Conservation (phyloP, 495 filamentous ascomycete genomes). For the Neurospora sp. region DNA sequence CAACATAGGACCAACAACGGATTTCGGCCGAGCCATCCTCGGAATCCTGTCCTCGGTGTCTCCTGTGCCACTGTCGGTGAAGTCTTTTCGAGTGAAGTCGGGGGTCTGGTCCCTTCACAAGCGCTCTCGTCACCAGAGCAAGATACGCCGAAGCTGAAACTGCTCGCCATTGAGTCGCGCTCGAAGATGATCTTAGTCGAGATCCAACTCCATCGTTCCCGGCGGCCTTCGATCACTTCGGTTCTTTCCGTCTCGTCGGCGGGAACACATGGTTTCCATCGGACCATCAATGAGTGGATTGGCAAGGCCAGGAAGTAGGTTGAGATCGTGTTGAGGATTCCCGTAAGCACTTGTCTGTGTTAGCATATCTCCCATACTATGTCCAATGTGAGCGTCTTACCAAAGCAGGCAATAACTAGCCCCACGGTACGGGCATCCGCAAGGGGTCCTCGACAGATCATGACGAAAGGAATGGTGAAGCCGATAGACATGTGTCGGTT, state of each 20-base stretch:
- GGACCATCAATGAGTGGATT: conserved; percentile 16
- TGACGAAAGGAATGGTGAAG: conserved; percentile 35
- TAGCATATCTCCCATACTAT: neutral
- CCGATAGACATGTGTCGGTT: conserved; percentile 41
- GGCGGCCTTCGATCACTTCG: neutral
- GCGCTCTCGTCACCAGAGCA: neutral
- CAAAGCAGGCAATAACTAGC: conserved; percentile 26
- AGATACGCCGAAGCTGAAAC: neutral
- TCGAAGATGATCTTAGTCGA: conserved; percentile 4
- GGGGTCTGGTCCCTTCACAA: neutral
- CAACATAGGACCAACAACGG: conserved; percentile 19
- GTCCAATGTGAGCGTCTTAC: conserved; percentile 12
- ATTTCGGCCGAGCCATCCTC: conserved; percentile 5
- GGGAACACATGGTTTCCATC: conserved; percentile 1
- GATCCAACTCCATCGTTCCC: neutral
- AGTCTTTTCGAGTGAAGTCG: neutral
- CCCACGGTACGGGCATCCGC: conserved; percentile 20
- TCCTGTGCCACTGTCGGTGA: neutral
- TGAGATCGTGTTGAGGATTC: conserved; percentile 14
- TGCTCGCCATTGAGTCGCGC: conserved; percentile 2
- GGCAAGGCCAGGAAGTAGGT: conserved; percentile 15
- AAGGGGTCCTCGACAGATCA: conserved; percentile 31
- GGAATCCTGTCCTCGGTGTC: neutral
- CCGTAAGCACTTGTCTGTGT: conserved; percentile 17
- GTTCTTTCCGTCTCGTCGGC: neutral